phyloP scores from a whole-genome alignment of 129 eudicot genomes.

The Centella asiatica region DNA sequence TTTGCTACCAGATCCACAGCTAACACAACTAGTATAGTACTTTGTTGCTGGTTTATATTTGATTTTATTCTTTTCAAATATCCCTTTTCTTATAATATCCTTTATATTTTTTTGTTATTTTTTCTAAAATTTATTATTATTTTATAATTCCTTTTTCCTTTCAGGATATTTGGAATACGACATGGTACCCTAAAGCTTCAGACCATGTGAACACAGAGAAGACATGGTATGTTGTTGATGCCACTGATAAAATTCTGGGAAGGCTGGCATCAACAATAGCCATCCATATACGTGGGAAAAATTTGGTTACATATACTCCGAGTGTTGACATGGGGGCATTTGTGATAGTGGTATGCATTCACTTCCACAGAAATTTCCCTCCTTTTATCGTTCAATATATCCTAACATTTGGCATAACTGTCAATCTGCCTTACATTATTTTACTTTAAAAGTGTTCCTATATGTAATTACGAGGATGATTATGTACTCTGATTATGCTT shows the following conservation, averaged over 20 bases:
- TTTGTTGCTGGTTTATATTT: too few species aligned
- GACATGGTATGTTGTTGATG: constrained; percentile 95
- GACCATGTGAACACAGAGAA: constrained; percentile 77
- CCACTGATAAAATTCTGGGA: constrained; percentile 83
- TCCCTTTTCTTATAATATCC: too few species aligned
- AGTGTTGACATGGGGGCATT: constrained; percentile 98
- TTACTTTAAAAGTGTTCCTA: too few species aligned
- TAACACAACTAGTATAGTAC: too few species aligned
- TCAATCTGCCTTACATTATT: background rate
- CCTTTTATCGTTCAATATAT: too few species aligned
- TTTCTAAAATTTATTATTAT: background rate
- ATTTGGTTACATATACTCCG: constrained; percentile 75
- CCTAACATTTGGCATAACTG: too few species aligned
- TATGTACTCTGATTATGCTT: too few species aligned
- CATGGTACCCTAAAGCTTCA: constrained; percentile 93
- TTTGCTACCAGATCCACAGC: too few species aligned
- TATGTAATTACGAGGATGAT: too few species aligned
- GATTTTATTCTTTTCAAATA: too few species aligned
- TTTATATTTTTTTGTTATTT: too few species aligned
- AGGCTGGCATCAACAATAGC: constrained; percentile 83
- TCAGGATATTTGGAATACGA: constrained; percentile 93
- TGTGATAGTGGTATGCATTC: constrained; percentile 69
- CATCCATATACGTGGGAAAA: constrained; percentile 82
- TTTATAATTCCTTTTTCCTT: constrained; percentile 9
- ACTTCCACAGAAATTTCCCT: background rate